Percentiles rank a stretch among this genome's conserved stretches.
Conservation (phyloP, 805 yeast genomes). For the Priceomyces carsonii region DNA sequence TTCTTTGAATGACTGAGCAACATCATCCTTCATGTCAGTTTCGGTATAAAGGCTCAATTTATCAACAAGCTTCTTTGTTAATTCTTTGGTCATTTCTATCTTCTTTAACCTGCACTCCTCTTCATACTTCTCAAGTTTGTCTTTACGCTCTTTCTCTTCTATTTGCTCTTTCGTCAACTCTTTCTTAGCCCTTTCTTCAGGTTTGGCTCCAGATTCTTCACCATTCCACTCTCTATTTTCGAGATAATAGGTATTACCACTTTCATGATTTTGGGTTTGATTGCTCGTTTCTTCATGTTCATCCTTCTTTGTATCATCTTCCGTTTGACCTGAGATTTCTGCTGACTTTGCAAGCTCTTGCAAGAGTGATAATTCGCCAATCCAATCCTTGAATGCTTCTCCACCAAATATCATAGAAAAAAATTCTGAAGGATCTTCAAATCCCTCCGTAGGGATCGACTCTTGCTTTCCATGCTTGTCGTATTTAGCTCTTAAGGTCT, state of each 20-base stretch:
- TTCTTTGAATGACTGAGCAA: constrained; percentile 51
- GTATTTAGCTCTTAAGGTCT: constrained; percentile 61
- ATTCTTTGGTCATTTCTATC: constrained; percentile 61
- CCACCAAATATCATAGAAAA: constrained; percentile 86
- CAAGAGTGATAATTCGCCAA: constrained; percentile 72
- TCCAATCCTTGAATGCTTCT: constrained; percentile 74
- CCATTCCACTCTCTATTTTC: constrained; percentile 8
- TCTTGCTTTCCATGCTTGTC: constrained; percentile 77
- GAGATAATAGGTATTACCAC: constrained; percentile 4
- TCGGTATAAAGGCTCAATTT: constrained; percentile 45
- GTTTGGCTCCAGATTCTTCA: constrained; percentile 7
- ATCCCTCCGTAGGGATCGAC: constrained; percentile 61
- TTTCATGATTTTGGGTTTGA: constrained; percentile 1
- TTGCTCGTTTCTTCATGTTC: constrained; percentile 25
- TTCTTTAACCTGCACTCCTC: constrained; percentile 73
- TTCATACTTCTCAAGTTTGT: constrained; percentile 65
- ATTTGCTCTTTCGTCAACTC: constrained; percentile 35
- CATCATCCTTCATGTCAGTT: constrained; percentile 45
- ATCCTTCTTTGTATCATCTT: constrained; percentile 22
- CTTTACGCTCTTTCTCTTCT: constrained; percentile 46
- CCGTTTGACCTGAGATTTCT: constrained; percentile 38
- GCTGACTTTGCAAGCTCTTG: constrained; percentile 44
- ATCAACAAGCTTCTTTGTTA: constrained; percentile 56
- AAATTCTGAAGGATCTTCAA: constrained; percentile 82
- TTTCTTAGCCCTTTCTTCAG: constrained; percentile 22